Evolutionary conservation across 208 protist genomes (phyloP), one percentile per base, ranked within the genome.

Genomic region (Trypanosomatidae sp.): DNA sequence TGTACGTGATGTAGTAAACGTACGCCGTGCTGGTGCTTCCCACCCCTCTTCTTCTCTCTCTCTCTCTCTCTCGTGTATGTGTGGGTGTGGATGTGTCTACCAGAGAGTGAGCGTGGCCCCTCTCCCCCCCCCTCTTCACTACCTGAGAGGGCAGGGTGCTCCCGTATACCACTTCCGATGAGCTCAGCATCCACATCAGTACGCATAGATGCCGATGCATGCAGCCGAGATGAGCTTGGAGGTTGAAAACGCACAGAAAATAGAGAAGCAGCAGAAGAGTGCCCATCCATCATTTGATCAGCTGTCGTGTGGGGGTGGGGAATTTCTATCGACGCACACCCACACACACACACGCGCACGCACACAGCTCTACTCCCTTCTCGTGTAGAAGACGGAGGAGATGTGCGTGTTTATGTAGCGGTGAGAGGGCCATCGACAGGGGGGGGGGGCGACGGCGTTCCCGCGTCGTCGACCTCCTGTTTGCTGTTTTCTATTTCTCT

Each of bases 51-150:
- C 33, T 36, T 36, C 33, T 36, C 33, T 36, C 33, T 36, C 36
- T 39, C 36, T 39, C n/a, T 59, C 50, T 55, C 17, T n/a, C 50
- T 10, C 22, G 60, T 65, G 60, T 65, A 25, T 59, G 55, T 59
- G 55, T 59, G 55, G 22, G 55, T 59, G 55, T 59, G 55, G 22
- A n/a, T 55, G 12, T 41, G 56, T 15, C 28, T 39, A 15, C 56
- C 50, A 55, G 8, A 12, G 50, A 55, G 50, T n/a, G 50, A 25
- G 56, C 36, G 59, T 33, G 28, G 19, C 8, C 22, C 33, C 59
- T 8, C 59, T 22, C 59, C 33, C 28, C 59, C 15, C 28, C 59
- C 0, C 12, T 64, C 59, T n/a, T 19, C 19, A 15, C 59, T n/a
- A 65, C 3, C 8, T 44, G 28, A 58, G 53, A 33, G 12, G 25